Evolutionary conservation across 257 asterid species (phyloP).

Genomic region (Plantago elongata): DNA sequence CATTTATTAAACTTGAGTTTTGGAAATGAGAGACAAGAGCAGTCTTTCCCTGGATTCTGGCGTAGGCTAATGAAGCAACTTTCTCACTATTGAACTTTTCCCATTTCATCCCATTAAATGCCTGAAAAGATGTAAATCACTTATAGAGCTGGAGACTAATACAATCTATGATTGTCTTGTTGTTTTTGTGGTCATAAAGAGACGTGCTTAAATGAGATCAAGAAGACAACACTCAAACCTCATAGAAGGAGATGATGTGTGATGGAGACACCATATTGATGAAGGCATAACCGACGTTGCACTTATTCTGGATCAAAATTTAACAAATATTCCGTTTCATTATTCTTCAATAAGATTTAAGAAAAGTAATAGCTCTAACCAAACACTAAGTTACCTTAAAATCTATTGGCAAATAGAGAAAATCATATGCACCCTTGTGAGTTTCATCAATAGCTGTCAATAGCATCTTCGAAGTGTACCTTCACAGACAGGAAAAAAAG

Average conservation of each 20-base stretch:
- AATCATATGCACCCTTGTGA: conserved; percentile 87
- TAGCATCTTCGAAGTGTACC: conserved; percentile 98
- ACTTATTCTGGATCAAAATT: conserved; percentile 67
- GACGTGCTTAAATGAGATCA: background rate
- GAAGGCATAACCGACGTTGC: conserved; percentile 98
- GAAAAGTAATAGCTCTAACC: background rate
- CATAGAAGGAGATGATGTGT: conserved; percentile 66
- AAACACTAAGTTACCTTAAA: conserved; percentile 58
- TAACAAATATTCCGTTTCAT: conserved; percentile 8
- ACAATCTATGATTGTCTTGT: no score
- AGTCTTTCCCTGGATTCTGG: conserved; percentile 82
- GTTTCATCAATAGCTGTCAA: conserved; percentile 85
- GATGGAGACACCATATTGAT: conserved; percentile 90
- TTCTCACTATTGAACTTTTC: conserved; percentile 93
- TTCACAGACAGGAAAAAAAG: conserved; percentile 20
- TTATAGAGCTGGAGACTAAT: background rate
- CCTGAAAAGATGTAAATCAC: conserved; percentile 32
- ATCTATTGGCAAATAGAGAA: conserved; percentile 92
- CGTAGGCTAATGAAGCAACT: conserved; percentile 92
- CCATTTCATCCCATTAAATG: conserved; percentile 94
- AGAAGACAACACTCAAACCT: conserved; percentile 47
- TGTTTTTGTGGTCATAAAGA: background rate
- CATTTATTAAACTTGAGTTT: conserved; percentile 96
- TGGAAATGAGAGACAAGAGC: conserved; percentile 86
- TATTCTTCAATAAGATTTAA: conserved; percentile 14